These are phyloP conservation scores for Sideroxylon spinosum DNA, from an alignment of 179 eudicot species.

Conservation along the genomic window DNA sequence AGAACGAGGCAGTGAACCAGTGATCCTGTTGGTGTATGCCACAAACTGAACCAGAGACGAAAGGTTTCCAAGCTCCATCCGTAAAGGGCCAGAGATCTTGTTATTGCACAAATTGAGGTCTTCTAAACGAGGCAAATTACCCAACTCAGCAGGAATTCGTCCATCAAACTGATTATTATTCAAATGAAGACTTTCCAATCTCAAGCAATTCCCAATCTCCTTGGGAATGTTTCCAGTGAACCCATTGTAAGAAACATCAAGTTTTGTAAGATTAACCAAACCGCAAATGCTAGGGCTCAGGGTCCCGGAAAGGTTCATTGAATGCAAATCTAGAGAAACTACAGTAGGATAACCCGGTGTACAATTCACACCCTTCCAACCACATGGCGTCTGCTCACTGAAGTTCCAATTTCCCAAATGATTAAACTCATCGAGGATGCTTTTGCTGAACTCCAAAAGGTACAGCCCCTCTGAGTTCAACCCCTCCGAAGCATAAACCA, in stretches of 20 bases:
- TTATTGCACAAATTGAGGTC: conserved; percentile 76
- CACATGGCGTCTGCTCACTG: conserved; percentile 63
- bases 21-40: conserved; percentile 61
- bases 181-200: conserved; percentile 40
- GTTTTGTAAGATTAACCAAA: conserved; percentile 38
- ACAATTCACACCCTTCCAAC: conserved; percentile 76
- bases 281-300: conserved; percentile 58
- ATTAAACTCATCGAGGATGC: conserved; percentile 39
- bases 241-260: conserved; percentile 55
- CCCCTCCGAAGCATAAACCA: no score
- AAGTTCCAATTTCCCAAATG: conserved; percentile 54
- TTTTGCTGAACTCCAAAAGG: conserved; percentile 60
- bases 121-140: conserved; percentile 43
- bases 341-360: conserved; percentile 28
- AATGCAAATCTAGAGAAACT: conserved; percentile 55
- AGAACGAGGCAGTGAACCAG: conserved; percentile 64
- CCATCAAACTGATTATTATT: conserved; percentile 59
- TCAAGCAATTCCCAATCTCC: conserved; percentile 56
- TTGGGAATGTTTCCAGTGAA: conserved; percentile 51
- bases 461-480: conserved; percentile 64
- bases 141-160: conserved; percentile 56
- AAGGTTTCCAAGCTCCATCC: conserved; percentile 66
- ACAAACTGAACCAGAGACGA: conserved; percentile 56
- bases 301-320: conserved; percentile 65
- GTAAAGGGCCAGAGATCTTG: conserved; percentile 59